Base-by-base conservation (phyloP, 148 eudicot genomes). In the Linanthus parryae region DNA sequence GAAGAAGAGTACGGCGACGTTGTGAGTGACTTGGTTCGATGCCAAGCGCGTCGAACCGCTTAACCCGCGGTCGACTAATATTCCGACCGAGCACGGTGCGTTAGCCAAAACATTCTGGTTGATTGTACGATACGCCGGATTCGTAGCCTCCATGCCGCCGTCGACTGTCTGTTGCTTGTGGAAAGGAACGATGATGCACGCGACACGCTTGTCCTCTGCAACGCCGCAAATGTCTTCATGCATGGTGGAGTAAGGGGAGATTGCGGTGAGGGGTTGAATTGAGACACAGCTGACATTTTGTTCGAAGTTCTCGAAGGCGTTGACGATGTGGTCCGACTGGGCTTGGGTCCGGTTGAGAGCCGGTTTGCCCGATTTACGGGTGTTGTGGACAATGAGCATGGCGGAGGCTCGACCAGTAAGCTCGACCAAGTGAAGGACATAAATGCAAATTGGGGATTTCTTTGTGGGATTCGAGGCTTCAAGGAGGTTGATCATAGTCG, bases 331-430 rank as follows among this genome's bases (percentile, higher is more conserved):
- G 43, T 92, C 91, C 1, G 94, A 87, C 36, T 92, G 90, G 2
- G 96, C 88, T 33, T 84, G 96, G 9, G 88, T 80, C 14, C 80
- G 62, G 64, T 82, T 87, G 13, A 75, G 58, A 2, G 80, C 81
- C 0, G 87, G 78, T 1, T 70, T 49, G 5, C 89, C 94, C 0
- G 83, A 73, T 52, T 73, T 74, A 0, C 80, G 48, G 3, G 80
- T 77, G 66, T 56, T 76, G 72, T 84, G 99, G 60, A 82, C 90
- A 2, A 87, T 82, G 19, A 84, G 85, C 94, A 87, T 81, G 61
- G 98, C 89, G 0, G 95, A 77, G 14, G 86, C 82, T 15, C 90
- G 81, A 1, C 80, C 84, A 0, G 89, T 72, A 25, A 63, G 68
- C 22, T 63, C 68, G 17, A 63, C 68, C 1, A 84, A 66, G 63